Conservation (phyloP, 106 monocot species). For the Dendrobium catenatum region DNA sequence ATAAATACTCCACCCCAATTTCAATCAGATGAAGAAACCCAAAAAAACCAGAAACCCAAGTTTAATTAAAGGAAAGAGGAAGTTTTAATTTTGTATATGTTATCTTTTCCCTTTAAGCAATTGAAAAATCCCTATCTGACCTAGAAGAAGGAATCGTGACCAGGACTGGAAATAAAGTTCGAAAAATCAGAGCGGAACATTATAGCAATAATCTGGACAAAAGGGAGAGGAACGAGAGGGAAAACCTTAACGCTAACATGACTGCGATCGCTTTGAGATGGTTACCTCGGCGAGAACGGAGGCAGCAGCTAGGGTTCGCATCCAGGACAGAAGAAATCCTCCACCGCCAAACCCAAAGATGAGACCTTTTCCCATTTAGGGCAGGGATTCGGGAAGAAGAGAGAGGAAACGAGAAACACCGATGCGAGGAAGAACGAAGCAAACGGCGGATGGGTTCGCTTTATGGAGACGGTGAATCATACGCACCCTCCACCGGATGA, state of each 20-base stretch:
- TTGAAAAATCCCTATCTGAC: not conserved
- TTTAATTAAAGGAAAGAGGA: not conserved
- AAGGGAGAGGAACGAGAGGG: not conserved
- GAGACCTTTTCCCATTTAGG: constrained; percentile 8
- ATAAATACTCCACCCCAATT: constrained; percentile 20
- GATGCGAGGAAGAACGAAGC: constrained; percentile 1
- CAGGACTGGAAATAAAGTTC: not conserved
- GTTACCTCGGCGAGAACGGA: constrained; percentile 17
- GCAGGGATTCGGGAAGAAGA: not conserved
- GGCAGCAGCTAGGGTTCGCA: constrained; percentile 3
- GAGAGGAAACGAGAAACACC: not conserved
- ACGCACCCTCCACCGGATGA: constrained; percentile 31
- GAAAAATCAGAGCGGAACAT: not conserved
- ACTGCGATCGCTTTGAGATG: constrained; percentile 10
- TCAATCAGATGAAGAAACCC: not conserved
- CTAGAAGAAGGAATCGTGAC: constrained; percentile 4
- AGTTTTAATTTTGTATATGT: not conserved
- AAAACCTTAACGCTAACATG: constrained; percentile 9
- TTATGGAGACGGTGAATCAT: constrained; percentile 14
- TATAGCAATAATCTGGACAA: not conserved
- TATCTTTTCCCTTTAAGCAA: not conserved
- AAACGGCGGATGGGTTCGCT: constrained; percentile 9
- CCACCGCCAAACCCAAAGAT: not conserved
- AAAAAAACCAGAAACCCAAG: constrained; percentile 3
- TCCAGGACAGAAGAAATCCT: not conserved